Evolutionary conservation across 139 green algal species (phyloP).

Genomic region (Zygnema circumcarinatum): DNA sequence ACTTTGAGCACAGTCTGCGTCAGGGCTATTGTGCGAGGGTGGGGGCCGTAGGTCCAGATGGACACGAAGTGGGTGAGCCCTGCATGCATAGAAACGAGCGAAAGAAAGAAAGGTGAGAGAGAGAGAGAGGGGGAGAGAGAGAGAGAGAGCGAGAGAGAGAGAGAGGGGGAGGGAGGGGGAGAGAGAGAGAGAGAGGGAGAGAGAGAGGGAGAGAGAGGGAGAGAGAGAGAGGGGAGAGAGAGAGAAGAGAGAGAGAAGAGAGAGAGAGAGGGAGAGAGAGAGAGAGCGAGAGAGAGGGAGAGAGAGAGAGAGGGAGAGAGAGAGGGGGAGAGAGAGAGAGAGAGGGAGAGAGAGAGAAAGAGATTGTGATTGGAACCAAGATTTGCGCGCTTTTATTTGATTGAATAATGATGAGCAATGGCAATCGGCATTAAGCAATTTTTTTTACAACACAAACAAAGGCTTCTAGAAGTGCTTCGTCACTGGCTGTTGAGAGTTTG

Average conservation of each 20-base stretch:
- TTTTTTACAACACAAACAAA: too few relatives aligned
- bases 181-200: background rate
- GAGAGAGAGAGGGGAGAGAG: too few relatives aligned
- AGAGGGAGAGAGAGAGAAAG: background rate
- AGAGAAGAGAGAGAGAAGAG: too few relatives aligned
- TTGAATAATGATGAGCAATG: too few relatives aligned
- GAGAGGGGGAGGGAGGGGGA: background rate
- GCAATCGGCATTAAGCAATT: too few relatives aligned
- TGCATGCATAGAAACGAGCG: too few relatives aligned
- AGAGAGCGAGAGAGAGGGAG: conserved; percentile 8
- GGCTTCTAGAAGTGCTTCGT: too few relatives aligned
- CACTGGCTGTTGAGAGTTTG: too few relatives aligned
- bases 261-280: too few relatives aligned
- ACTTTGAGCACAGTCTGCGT: conserved; percentile 43
- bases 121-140: background rate
- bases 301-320: background rate
- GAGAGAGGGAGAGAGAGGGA: too few relatives aligned
- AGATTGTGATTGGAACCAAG: background rate
- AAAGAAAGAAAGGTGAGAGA: background rate
- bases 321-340: background rate
- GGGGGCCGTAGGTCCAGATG: conserved; percentile 53
- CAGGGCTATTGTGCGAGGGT: conserved; percentile 18
- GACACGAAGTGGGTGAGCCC: conserved; percentile 40
- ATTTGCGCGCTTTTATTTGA: too few relatives aligned
- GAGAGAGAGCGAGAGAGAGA: background rate